Conservation (phyloP, 441 rosid species). For the Adansonia grandidieri region DNA sequence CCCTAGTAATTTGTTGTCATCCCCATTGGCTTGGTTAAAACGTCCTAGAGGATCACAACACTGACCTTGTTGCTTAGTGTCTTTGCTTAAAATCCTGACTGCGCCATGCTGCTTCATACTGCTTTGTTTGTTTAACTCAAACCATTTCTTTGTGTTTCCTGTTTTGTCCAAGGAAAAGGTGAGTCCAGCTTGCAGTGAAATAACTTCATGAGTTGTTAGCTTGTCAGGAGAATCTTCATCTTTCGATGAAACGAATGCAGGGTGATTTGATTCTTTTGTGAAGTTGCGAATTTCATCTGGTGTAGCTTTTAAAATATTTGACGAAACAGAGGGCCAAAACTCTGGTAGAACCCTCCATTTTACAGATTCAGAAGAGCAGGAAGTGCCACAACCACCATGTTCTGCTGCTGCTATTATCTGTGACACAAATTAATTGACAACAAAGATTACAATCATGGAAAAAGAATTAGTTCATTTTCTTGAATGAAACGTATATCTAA, state of each 20-base stretch:
- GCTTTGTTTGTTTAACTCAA: constrained; percentile 26
- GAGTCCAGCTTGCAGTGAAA: constrained; percentile 24
- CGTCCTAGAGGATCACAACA: not conserved
- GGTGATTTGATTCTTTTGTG: constrained; percentile 9
- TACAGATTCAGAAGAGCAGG: constrained; percentile 22
- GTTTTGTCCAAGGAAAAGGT: constrained; percentile 17
- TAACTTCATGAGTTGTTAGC: constrained; percentile 3
- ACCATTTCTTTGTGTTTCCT: constrained; percentile 24
- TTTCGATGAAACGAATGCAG: not conserved
- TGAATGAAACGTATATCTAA: not conserved
- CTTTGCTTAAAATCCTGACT: constrained; percentile 7
- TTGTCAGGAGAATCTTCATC: not conserved
- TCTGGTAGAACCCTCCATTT: constrained; percentile 2
- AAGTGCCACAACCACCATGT: constrained; percentile 18
- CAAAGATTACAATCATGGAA: constrained; percentile 12
- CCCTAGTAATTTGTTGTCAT: not conserved
- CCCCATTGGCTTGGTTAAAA: not conserved
- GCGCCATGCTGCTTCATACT: constrained; percentile 8
- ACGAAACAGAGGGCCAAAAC: not conserved
- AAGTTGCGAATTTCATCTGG: not conserved
- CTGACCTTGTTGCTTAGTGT: not conserved
- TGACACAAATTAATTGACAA: constrained; percentile 5
- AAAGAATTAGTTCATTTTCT: not conserved
- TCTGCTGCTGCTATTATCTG: constrained; percentile 43
- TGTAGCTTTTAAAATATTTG: constrained; percentile 11